These are phyloP conservation scores for Diaporthe vaccinii DNA, from an alignment of 2,329 filamentous ascomycete species.

Conservation along the genomic window DNA sequence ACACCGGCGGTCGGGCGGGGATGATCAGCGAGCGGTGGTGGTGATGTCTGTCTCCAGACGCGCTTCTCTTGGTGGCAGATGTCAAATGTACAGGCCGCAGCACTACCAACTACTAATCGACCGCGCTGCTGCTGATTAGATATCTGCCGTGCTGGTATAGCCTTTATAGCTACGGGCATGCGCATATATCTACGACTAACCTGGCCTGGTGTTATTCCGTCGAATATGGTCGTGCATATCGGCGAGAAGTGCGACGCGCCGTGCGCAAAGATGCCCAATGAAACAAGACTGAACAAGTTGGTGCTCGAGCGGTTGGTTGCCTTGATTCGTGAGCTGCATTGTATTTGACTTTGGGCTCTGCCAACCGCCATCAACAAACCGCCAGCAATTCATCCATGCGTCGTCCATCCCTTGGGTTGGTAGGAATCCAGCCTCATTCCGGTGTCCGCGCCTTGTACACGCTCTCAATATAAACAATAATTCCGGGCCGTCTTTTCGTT, in stretches of 20 bases:
- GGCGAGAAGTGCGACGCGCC: slow-evolving; percentile 18
- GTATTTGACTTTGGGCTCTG: background rate
- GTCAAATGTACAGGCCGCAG: too few species aligned
- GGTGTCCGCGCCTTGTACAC: background rate
- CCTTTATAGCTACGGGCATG: background rate
- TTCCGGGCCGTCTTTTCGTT: background rate
- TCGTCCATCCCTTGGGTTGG: slow-evolving; percentile 9
- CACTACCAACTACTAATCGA: background rate
- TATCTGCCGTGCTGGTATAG: background rate
- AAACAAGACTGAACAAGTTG: background rate
- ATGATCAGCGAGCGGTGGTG: background rate
- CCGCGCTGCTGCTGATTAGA: background rate
- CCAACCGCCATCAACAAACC: background rate
- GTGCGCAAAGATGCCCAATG: slow-evolving; percentile 10
- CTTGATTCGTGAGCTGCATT: slow-evolving; percentile 25
- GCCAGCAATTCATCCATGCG: background rate
- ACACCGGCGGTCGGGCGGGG: background rate
- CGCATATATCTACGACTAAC: background rate
- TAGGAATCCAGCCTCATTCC: slow-evolving; percentile 28
- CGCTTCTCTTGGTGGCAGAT: background rate
- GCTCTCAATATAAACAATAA: background rate
- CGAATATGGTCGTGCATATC: slow-evolving; percentile 12
- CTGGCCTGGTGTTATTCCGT: background rate
- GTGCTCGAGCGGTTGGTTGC: slow-evolving; percentile 18
- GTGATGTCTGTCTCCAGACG: background rate